A percentile compares a stretch with the other conserved stretches of the same genome.
Evolutionary conservation across 441 rosid genomes (phyloP).

Genomic region (Omphalea diandra): DNA sequence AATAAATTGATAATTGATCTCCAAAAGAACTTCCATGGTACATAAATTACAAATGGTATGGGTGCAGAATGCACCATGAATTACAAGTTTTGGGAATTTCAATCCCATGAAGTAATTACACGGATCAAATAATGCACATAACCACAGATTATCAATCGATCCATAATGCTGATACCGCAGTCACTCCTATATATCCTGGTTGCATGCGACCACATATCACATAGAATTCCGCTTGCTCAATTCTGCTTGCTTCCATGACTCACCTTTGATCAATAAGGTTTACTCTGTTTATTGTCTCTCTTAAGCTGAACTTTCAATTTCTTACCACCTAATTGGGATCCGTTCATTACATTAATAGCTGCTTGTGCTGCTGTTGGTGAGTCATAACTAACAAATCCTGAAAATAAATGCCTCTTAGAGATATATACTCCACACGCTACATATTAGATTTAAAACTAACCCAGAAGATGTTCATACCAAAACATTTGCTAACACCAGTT

Average conservation of each 20-base stretch:
- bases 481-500: conserved; percentile 97
- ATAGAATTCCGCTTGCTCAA: too few relatives aligned
- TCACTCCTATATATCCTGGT: conserved; percentile 45
- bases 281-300: conserved; percentile 85
- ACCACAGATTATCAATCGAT: conserved; percentile 37
- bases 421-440: neutral
- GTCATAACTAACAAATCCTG: conserved; percentile 98
- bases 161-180: conserved; percentile 47
- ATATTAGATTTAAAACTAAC: conserved; percentile 1
- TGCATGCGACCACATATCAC: conserved; percentile 38
- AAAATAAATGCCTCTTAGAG: conserved; percentile 23
- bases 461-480: conserved; percentile 54
- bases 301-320: conserved; percentile 97
- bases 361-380: conserved; percentile 74
- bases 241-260: conserved; percentile 45
- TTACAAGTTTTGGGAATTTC: conserved; percentile 60
- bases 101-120: conserved; percentile 55
- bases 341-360: conserved; percentile 87
- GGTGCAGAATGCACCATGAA: conserved; percentile 58
- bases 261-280: conserved; percentile 61
- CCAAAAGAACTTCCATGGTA: conserved; percentile 67
- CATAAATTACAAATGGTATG: conserved; percentile 72
- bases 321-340: conserved; percentile 91
- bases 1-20: conserved; percentile 77
- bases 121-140: conserved; percentile 41